phyloP scores from a whole-genome alignment of 495 filamentous ascomycete genomes.

The Penicillium daleae region DNA sequence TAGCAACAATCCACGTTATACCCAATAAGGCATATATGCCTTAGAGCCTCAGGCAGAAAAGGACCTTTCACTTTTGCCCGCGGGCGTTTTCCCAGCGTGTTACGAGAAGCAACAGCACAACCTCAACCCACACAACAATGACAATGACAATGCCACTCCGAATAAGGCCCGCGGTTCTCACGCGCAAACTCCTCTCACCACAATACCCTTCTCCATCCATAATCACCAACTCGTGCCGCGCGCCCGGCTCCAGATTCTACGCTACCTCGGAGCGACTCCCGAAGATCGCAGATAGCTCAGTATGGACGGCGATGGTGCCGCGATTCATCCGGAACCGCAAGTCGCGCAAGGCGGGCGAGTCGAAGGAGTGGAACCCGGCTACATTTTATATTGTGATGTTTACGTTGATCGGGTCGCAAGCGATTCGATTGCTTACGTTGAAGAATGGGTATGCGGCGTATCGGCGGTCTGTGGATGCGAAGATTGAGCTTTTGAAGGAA shows the following conservation, averaged over 20 bases:
- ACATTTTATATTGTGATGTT: conserved; percentile 92
- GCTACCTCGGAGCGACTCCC: conserved; percentile 49
- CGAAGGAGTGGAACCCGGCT: conserved; percentile 87
- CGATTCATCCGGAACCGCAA: conserved; percentile 48
- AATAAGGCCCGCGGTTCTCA: conserved; percentile 18
- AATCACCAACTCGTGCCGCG: conserved; percentile 11
- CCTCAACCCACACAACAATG: conserved; percentile 16
- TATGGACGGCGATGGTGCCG: conserved; percentile 73
- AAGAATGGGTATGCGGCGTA: conserved; percentile 74
- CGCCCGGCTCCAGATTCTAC: conserved; percentile 29
- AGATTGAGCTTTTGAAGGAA: conserved; percentile 76
- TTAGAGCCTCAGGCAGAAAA: conserved; percentile 28
- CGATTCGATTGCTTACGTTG: conserved; percentile 86
- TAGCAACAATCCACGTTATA: conserved; percentile 41
- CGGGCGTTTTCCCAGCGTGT: not conserved
- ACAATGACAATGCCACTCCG: conserved; percentile 19
- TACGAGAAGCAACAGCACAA: not conserved
- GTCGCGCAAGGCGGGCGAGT: conserved; percentile 44
- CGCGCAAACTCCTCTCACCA: not conserved
- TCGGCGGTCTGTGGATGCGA: conserved; percentile 73
- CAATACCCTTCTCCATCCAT: not conserved
- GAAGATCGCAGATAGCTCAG: conserved; percentile 62
- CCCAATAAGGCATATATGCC: conserved; percentile 16
- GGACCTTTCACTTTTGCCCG: conserved; percentile 17
- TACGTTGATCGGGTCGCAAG: conserved; percentile 88